These are phyloP conservation scores for Aquilaria agallochum DNA, from an alignment of 441 rosid genomes.

Conservation along the genomic window DNA sequence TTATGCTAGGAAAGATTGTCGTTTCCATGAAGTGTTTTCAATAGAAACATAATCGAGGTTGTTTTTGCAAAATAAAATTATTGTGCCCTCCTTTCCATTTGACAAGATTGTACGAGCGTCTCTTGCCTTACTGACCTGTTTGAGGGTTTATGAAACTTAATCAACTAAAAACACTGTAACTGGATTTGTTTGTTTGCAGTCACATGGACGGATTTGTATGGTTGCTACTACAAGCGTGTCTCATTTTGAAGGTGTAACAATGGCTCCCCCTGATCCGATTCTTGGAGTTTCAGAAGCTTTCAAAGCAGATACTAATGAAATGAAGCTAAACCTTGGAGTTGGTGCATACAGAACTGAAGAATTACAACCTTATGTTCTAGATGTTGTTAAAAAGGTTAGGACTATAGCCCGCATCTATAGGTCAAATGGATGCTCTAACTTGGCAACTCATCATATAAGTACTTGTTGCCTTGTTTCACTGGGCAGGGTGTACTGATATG, in stretches of 20 bases:
- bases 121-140: background rate
- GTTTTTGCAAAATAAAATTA: background rate
- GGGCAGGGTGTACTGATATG: background rate
- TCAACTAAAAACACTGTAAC: background rate
- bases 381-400: constrained; percentile 90
- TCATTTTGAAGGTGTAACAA: constrained; percentile 77
- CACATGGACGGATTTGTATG: constrained; percentile 58
- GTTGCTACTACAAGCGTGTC: constrained; percentile 57
- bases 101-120: background rate
- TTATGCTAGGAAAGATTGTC: too few relatives aligned
- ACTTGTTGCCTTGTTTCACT: background rate
- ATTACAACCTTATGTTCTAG: constrained; percentile 89
- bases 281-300: constrained; percentile 98
- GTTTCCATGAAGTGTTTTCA: background rate
- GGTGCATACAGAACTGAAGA: constrained; percentile 97
- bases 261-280: constrained; percentile 99
- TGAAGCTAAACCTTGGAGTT: constrained; percentile 97
- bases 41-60: background rate
- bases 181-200: constrained; percentile 36
- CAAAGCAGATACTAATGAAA: constrained; percentile 69
- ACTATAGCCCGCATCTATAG: constrained; percentile 1
- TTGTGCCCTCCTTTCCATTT: background rate
- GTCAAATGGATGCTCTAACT: constrained; percentile 2
- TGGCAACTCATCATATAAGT: background rate
- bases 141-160: background rate